phyloP scores from a whole-genome alignment of 2,329 filamentous ascomycete genomes.

The Apiospora malaysiana region DNA sequence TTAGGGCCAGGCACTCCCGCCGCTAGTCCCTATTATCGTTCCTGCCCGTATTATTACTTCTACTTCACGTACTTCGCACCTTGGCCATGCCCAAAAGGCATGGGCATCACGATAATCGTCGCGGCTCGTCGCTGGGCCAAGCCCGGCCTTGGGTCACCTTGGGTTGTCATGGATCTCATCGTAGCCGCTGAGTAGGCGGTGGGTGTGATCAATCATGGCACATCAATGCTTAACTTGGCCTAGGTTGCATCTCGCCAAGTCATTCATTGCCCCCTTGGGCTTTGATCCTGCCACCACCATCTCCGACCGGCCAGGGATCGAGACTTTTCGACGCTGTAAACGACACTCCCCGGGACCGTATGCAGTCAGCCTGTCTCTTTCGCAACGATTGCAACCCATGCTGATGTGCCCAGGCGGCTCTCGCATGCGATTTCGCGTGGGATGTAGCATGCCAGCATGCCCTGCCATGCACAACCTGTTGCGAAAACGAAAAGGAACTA shows the following conservation, averaged over 20 bases:
- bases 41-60: not conserved
- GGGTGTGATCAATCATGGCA: not conserved
- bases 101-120: not conserved
- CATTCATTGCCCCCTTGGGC: not conserved
- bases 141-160: not conserved
- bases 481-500: not conserved
- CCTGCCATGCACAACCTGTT: not conserved
- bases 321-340: not conserved
- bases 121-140: not conserved
- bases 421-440: not conserved
- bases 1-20: not conserved
- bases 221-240: not conserved
- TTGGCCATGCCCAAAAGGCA: not conserved
- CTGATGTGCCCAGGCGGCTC: not conserved
- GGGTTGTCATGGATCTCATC: not conserved
- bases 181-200: not conserved
- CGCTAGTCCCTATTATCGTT: not conserved
- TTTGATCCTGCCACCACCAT: not conserved
- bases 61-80: too few species aligned
- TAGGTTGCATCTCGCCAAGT: not conserved
- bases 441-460: not conserved
- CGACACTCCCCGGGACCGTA: not conserved
- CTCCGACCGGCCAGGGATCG: not conserved
- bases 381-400: not conserved
- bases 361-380: slow-evolving; percentile 10